Evolutionary conservation across 768 basidiomycete genomes (phyloP), one percentile per base, ranked within the genome.

Genomic region (Suillus occidentalis): DNA sequence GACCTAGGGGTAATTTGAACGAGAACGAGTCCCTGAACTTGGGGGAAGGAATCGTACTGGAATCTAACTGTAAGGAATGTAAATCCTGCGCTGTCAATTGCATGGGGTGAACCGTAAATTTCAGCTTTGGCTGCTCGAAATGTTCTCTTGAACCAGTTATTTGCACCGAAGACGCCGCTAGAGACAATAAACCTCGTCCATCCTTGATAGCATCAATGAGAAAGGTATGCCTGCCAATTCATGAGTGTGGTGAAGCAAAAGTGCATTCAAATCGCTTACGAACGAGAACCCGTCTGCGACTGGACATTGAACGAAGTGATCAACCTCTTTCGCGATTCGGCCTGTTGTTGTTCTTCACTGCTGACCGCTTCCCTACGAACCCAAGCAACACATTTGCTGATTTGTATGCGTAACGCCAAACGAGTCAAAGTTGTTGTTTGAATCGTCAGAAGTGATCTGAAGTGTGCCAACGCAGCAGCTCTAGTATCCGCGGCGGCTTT

Each of bases 31-130:
- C 63, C 39, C 37, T 66, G 3, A 75, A 73, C 18, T 60, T 69
- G 0, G 75, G 75, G 0, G 71, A 67, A 22, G 75, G 75, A 16
- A 70, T 68, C 3, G 60, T n/a, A 5, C 25, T 66, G 2, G 70
- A 65, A 45, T 76, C 66, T 2, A 76, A 4, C 42, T 76, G 75
- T 10, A 76, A 34, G 25, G 69, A 66, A 4, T 76, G 74, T 45
- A 67, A 65, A 66, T 76, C 75, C 62, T 77, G 63, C 6, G 66
- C 56, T 6, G 72, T 77, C 45, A 77, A 31, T 45, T 73, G 67
- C 72, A 76, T 74, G 9, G 68, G 1, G 58, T 74, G 70, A 0
- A 74, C 65, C 1, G 76, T 76, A 37, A 70, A 69, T 2, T 67
- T 47, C 0, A 31, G 57, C 63, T 59, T 56, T 18, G 74, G 67